Evolutionary conservation across 78 protist species (phyloP).

Genomic region (Planoprotostelium fungivorum): DNA sequence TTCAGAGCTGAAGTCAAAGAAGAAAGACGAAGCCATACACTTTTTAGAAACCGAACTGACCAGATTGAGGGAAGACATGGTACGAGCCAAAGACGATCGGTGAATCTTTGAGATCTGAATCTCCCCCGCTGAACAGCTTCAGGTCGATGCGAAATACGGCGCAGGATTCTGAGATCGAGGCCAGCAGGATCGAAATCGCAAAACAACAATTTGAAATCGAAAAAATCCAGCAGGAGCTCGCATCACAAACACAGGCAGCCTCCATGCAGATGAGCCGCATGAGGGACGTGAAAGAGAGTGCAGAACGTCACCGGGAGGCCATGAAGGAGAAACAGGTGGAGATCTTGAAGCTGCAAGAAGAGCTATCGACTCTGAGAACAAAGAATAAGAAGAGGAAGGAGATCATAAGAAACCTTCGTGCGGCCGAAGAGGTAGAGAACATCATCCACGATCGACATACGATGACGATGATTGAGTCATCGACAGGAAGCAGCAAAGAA

Average conservation of each 20-base stretch:
- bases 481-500: not conserved
- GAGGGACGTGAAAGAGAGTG: not conserved
- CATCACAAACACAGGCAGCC: not conserved
- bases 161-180: not conserved
- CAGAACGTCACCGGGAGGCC: not conserved
- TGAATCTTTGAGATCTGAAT: not conserved
- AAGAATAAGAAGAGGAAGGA: not conserved
- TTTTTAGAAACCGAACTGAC: not conserved
- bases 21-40: not conserved
- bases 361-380: not conserved
- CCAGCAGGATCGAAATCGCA: not conserved
- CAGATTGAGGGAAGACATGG: not conserved
- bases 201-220: not conserved
- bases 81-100: not conserved
- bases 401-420: not conserved
- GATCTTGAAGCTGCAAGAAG: not conserved
- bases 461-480: not conserved
- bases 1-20: not conserved
- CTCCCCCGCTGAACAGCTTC: not conserved
- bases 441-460: not conserved
- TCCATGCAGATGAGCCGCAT: not conserved
- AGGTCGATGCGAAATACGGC: not conserved
- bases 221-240: not conserved
- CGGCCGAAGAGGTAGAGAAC: not conserved
- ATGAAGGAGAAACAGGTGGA: not conserved